Evolutionary conservation across 2,329 filamentous ascomycete species (phyloP).

Genomic region (Fusarium staphyleae): DNA sequence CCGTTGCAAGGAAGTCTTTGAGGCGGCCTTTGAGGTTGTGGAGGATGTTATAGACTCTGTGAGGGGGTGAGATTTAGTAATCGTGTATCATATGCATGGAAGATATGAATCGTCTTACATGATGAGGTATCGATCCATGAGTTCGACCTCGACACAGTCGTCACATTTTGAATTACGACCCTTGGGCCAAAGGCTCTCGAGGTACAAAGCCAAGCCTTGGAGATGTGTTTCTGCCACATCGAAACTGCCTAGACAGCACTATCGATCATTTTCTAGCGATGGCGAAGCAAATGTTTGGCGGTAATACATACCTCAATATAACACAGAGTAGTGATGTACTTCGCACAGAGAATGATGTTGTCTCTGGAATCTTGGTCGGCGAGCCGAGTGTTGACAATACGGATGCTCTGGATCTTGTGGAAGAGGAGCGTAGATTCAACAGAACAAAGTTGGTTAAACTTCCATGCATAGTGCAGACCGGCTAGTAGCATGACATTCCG

Average conservation of each 20-base stretch:
- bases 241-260: not conserved
- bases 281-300: no score
- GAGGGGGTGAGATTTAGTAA: not conserved
- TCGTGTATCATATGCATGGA: not conserved
- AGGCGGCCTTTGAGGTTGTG: not conserved
- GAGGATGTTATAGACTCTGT: not conserved
- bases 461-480: constrained; percentile 16
- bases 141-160: not conserved
- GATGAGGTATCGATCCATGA: not conserved
- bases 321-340: not conserved
- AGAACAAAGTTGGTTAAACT: not conserved
- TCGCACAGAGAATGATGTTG: not conserved
- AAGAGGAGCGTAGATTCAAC: constrained; percentile 17
- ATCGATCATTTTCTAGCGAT: not conserved
- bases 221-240: not conserved
- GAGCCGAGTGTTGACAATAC: constrained; percentile 10
- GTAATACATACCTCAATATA: not conserved
- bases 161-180: not conserved
- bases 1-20: not conserved
- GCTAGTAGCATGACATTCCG: constrained; percentile 14
- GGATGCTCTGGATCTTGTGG: constrained; percentile 13
- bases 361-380: not conserved
- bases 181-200: not conserved
- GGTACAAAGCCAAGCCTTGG: not conserved
- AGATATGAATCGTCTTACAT: not conserved